These are phyloP conservation scores for Jackrogersella multiformis DNA, from an alignment of 495 filamentous ascomycete species.

Conservation along the genomic window DNA sequence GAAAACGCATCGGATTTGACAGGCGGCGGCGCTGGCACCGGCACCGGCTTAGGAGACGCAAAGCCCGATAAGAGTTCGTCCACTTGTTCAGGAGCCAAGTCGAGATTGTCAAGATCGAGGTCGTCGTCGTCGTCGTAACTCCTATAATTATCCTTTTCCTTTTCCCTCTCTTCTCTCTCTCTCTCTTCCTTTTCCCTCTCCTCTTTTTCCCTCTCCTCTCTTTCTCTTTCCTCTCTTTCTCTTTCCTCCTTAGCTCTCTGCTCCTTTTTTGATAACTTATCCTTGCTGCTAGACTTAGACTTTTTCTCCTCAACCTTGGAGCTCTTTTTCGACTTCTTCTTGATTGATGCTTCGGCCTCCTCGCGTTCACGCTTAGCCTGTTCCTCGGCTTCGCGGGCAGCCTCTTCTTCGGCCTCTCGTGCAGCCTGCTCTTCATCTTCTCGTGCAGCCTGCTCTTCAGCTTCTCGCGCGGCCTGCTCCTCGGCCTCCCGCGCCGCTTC, in stretches of 20 bases:
- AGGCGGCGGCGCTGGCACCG: constrained; percentile 19
- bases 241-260: constrained; percentile 22
- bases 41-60: constrained; percentile 27
- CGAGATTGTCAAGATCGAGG: constrained; percentile 47
- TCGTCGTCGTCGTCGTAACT: constrained; percentile 48
- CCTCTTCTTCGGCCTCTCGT: constrained; percentile 46
- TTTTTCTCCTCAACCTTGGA: constrained; percentile 46
- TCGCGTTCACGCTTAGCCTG: constrained; percentile 39
- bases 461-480: constrained; percentile 38
- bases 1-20: constrained; percentile 52
- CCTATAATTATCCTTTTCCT: constrained; percentile 17
- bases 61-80: constrained; percentile 46
- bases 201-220: constrained; percentile 15
- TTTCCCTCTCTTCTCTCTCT: constrained; percentile 7
- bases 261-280: constrained; percentile 40
- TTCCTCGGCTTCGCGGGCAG: constrained; percentile 42
- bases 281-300: constrained; percentile 40
- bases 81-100: constrained; percentile 53
- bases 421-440: constrained; percentile 47
- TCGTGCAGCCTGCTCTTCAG: constrained; percentile 45
- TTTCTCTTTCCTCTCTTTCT: constrained; percentile 32
- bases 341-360: constrained; percentile 50
- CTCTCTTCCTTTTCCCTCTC: constrained; percentile 35
- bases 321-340: constrained; percentile 55
- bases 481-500: constrained; percentile 47